phyloP scores from a whole-genome alignment of 1,139 yeast genomes.

The Hemisphaericaspora xylanilytica region DNA sequence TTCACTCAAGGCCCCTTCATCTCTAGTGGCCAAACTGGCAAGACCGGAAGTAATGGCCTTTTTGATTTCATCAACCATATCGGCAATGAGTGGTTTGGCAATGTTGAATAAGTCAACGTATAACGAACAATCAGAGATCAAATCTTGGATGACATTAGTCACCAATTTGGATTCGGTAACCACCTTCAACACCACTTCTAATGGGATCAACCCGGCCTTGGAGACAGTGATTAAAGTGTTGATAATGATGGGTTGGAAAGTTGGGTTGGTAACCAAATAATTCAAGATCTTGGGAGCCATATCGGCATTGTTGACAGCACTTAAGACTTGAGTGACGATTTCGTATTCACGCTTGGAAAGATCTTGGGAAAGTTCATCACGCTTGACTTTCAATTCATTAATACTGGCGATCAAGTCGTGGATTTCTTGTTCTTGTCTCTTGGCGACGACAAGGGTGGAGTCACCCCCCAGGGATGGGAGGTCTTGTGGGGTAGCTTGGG shows the following conservation, averaged over 20 bases:
- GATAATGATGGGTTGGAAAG: slow-evolving; percentile 37
- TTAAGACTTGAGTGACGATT: slow-evolving; percentile 43
- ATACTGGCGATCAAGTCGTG: slow-evolving; percentile 23
- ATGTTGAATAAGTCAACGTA: slow-evolving; percentile 37
- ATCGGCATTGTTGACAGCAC: slow-evolving; percentile 38
- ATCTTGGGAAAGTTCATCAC: slow-evolving; percentile 28
- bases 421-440: slow-evolving; percentile 15
- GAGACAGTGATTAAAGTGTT: slow-evolving; percentile 31
- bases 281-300: slow-evolving; percentile 39
- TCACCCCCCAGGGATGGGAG: slow-evolving; percentile 8
- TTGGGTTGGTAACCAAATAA: slow-evolving; percentile 33
- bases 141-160: slow-evolving; percentile 34
- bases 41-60: slow-evolving; percentile 22
- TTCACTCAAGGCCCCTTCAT: slow-evolving; percentile 9
- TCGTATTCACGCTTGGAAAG: slow-evolving; percentile 32
- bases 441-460: slow-evolving; percentile 10
- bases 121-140: slow-evolving; percentile 41
- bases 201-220: slow-evolving; percentile 32
- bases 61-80: slow-evolving; percentile 32
- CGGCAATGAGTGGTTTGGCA: slow-evolving; percentile 29
- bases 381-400: slow-evolving; percentile 26
- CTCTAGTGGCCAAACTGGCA: slow-evolving; percentile 19
- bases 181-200: slow-evolving; percentile 35
- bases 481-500: slow-evolving; percentile 30
- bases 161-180: slow-evolving; percentile 42